phyloP scores from a whole-genome alignment of 2,329 filamentous ascomycete species.

The Pyrenochaeta sp. region DNA sequence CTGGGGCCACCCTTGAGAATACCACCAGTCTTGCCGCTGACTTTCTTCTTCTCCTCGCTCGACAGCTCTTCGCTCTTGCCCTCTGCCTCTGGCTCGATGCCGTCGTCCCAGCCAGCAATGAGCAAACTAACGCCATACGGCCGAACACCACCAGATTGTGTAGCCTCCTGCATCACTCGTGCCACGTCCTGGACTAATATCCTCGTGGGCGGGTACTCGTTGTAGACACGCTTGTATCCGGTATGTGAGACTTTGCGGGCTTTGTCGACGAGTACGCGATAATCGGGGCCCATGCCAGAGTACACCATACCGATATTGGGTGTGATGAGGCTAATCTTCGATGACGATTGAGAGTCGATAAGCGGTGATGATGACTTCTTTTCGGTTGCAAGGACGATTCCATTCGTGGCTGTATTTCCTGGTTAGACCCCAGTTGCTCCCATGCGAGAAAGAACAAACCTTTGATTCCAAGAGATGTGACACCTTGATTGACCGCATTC shows the following conservation, averaged over 20 bases:
- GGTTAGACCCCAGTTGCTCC: slow-evolving; percentile 9
- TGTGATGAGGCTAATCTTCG: slow-evolving; percentile 97
- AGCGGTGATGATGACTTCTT: slow-evolving; percentile 99
- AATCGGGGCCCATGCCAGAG: slow-evolving; percentile 98
- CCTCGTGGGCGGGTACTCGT: slow-evolving; percentile 98
- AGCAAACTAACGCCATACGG: slow-evolving; percentile 96
- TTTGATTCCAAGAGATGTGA: slow-evolving; percentile 98
- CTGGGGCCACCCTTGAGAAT: slow-evolving; percentile 96
- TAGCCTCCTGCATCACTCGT: slow-evolving; percentile 97
- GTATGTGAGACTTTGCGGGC: slow-evolving; percentile 98
- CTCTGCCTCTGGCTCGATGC: slow-evolving; percentile 84
- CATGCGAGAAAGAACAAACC: slow-evolving; percentile 59
- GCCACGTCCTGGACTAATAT: slow-evolving; percentile 99
- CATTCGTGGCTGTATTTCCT: slow-evolving; percentile 81
- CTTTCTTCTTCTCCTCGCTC: slow-evolving; percentile 72
- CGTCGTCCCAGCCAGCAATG: slow-evolving; percentile 97
- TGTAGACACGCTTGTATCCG: slow-evolving; percentile 99
- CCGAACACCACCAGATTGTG: slow-evolving; percentile 94
- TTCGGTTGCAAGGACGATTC: slow-evolving; percentile 97
- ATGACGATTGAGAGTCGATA: slow-evolving; percentile 91
- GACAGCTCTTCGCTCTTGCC: slow-evolving; percentile 62
- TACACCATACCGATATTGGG: slow-evolving; percentile 99
- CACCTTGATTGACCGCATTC: slow-evolving; percentile 98
- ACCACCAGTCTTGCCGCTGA: slow-evolving; percentile 86
- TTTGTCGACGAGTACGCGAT: slow-evolving; percentile 95